phyloP scores from a whole-genome alignment of 2,329 filamentous ascomycete species.

The Domatiomyces globalis region DNA sequence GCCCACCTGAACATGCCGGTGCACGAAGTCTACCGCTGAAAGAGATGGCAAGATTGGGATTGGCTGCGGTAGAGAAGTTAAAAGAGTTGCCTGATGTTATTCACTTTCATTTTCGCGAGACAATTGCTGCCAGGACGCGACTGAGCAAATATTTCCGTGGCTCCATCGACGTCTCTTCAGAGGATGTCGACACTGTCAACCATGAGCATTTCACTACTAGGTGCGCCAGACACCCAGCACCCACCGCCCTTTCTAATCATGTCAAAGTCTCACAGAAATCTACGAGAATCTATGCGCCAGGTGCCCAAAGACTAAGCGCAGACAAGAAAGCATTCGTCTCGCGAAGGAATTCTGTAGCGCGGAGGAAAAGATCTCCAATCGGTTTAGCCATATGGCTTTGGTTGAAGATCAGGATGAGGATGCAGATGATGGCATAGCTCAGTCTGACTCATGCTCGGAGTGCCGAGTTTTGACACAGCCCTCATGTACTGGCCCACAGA shows the following conservation, averaged over 20 bases:
- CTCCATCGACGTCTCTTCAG: slow-evolving; percentile 6
- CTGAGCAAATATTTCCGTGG: slow-evolving; percentile 20
- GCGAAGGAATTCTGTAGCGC: not conserved
- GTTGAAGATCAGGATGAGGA: slow-evolving; percentile 5
- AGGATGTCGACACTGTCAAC: slow-evolving; percentile 17
- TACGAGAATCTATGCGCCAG: slow-evolving; percentile 17
- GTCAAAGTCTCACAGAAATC: slow-evolving; percentile 13
- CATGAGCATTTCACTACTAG: slow-evolving; percentile 22
- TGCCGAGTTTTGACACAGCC: slow-evolving; percentile 1
- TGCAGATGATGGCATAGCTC: not conserved
- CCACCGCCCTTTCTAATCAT: not conserved
- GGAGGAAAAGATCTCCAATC: slow-evolving; percentile 5
- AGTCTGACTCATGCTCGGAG: slow-evolving; percentile 5
- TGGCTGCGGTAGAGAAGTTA: slow-evolving; percentile 11
- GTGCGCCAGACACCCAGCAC: slow-evolving; percentile 5
- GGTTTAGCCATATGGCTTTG: slow-evolving; percentile 8
- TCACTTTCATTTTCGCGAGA: slow-evolving; percentile 21
- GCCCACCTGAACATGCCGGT: slow-evolving; percentile 7
- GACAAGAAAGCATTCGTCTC: not conserved
- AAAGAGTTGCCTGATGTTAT: slow-evolving; percentile 19
- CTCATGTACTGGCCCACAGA: not conserved
- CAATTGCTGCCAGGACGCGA: slow-evolving; percentile 18
- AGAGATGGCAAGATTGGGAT: slow-evolving; percentile 16
- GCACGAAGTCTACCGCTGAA: slow-evolving; percentile 17
- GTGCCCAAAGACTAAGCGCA: slow-evolving; percentile 12